A percentile compares a stretch with the other conserved stretches of the same genome.
Conservation (phyloP, 306 rosid species). For the Fagus crenata region DNA sequence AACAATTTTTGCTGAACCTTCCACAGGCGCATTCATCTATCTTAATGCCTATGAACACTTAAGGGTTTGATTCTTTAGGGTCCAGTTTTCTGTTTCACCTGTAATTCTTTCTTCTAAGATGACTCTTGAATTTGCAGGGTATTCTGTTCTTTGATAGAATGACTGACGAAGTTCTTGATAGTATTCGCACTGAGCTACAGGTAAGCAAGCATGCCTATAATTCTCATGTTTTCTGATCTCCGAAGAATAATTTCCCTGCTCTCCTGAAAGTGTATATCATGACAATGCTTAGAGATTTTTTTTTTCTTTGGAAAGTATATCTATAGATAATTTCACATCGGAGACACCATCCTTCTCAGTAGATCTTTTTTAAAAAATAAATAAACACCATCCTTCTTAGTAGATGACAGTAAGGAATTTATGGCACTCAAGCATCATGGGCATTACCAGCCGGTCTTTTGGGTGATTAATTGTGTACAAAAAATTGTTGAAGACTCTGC, state of each 20-base stretch:
- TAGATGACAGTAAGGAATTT: background rate
- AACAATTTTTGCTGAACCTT: background rate
- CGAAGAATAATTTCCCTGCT: background rate
- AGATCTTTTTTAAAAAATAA: too few species aligned
- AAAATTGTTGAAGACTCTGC: background rate
- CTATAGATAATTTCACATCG: background rate
- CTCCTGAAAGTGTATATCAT: slow-evolving; percentile 8
- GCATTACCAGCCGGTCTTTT: background rate
- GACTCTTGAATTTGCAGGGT: slow-evolving; percentile 55
- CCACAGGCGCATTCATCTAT: background rate
- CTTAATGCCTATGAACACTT: background rate
- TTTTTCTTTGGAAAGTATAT: slow-evolving; percentile 3
- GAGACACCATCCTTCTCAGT: background rate
- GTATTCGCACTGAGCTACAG: slow-evolving; percentile 62
- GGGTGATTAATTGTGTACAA: background rate
- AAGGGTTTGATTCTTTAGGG: background rate
- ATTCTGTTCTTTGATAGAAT: slow-evolving; percentile 88
- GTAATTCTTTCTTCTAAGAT: slow-evolving; percentile 12
- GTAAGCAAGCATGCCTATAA: slow-evolving; percentile 35
- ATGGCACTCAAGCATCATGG: background rate
- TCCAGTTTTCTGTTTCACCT: background rate
- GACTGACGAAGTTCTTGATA: slow-evolving; percentile 72
- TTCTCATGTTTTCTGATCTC: slow-evolving; percentile 17
- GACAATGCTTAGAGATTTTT: background rate
- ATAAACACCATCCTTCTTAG: background rate